Evolutionary conservation across 257 asterid species (phyloP), one percentile per base, ranked within the genome.

Genomic region (Petunia secreta): DNA sequence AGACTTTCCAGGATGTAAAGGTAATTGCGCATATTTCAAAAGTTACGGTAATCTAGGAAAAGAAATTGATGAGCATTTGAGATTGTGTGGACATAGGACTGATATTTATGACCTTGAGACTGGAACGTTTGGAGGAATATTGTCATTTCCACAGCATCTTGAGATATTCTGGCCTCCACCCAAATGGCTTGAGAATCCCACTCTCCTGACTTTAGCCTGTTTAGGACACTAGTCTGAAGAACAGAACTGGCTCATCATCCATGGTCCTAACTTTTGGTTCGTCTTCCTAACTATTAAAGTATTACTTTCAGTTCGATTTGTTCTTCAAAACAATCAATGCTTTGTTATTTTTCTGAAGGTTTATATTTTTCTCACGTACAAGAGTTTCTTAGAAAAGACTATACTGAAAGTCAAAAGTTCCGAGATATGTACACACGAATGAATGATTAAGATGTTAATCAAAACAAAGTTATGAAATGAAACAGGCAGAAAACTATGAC

Each of bases 81-180:
- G 46, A 63, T 37, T 63, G 5, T 65, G 50, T 39, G 36, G 73
- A 65, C 52, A 16, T 34, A 6, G 3, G 25, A 40, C 5, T 38
- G 1, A 13, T 5, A 11, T 39, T 64, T 64, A 13, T 39, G 50
- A 64, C 36, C 73, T 64, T 10, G 48, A 39, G 11, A 65, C 10
- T 1, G 1, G 6, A 41, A 39, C 5, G 0, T 0, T 13, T 13
- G 73, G 50, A 2, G 46, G 36, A 13, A 13, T 13, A 65, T 38
- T 5, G 2, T 5, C 50, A 39, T 64, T 64, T 64, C 10, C 11
- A 14, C 5, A 64, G 73, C 50, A 64, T 39, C 48, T 64, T 38
- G 3, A 64, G 73, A 64, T 64, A 64, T 39, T 64, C 50, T 64
- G 68, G n/a, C 44, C 68, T 63, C 68, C 68, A 9, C 68, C 68